A percentile compares a stretch with the other conserved stretches of the same genome.
Evolutionary conservation across 2,329 filamentous ascomycete genomes (phyloP).

Genomic region (Xylaria sp.): DNA sequence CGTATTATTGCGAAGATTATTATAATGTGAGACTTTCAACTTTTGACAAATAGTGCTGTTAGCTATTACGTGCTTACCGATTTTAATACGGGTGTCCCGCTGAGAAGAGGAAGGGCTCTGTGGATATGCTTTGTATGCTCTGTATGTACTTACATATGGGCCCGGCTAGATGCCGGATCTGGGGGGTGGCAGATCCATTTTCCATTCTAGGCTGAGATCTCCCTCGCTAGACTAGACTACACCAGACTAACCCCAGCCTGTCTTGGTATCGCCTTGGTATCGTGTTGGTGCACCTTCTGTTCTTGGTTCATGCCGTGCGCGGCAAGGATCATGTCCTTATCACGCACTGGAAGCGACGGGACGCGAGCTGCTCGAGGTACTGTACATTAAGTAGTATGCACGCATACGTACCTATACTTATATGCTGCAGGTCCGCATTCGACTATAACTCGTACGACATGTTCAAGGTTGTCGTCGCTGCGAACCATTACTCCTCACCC

Average conservation of each 20-base stretch:
- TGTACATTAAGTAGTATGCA: no score
- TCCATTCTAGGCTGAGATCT: background rate
- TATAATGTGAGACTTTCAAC: no score
- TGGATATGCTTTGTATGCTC: no score
- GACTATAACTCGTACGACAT: no score
- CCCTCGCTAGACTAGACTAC: background rate
- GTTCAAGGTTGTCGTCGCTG: background rate
- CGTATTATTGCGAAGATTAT: no score
- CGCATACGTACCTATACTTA: background rate
- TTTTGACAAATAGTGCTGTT: no score
- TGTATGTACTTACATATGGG: no score
- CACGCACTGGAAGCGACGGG: constrained; percentile 16
- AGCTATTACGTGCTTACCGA: no score
- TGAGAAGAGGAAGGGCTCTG: no score
- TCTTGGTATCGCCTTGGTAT: no score
- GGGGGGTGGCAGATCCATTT: background rate
- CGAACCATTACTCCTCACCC: background rate
- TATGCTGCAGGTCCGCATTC: constrained; percentile 10
- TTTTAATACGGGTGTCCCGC: no score
- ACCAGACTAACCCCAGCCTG: no score
- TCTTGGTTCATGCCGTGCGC: constrained; percentile 13
- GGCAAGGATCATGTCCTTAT: constrained; percentile 11
- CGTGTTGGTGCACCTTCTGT: constrained; percentile 24
- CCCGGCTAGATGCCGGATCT: background rate
- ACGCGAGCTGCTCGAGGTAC: background rate